Percentiles rank a stretch among this genome's conserved stretches.
phyloP scores from a whole-genome alignment of 208 protist species.

The Strigomonas culicis region DNA sequence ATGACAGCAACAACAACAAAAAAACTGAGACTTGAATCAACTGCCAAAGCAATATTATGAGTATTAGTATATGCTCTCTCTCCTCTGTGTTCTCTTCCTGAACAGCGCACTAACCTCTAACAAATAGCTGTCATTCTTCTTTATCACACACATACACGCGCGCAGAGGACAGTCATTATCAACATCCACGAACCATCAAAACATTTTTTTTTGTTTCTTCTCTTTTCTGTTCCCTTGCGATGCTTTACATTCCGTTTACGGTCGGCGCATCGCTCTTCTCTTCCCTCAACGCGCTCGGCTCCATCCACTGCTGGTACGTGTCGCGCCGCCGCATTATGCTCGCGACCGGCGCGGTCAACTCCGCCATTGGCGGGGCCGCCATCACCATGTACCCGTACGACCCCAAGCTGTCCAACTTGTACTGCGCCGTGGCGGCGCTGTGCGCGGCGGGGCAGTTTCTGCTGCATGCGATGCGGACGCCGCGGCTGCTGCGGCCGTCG shows the following conservation, averaged over 20 bases:
- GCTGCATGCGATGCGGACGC: constrained; percentile 60
- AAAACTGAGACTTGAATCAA: too few species aligned
- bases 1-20: too few species aligned
- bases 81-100: background rate
- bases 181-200: too few species aligned
- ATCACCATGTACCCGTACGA: constrained; percentile 48
- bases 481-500: constrained; percentile 30
- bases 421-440: constrained; percentile 36
- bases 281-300: constrained; percentile 52
- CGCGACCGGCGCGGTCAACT: constrained; percentile 64
- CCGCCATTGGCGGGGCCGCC: constrained; percentile 38
- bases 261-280: constrained; percentile 52
- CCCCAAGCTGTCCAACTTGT: constrained; percentile 51
- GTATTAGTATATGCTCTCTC: background rate
- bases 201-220: constrained; percentile 6
- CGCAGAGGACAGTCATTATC: too few species aligned
- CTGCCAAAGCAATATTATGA: too few species aligned
- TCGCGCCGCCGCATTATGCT: constrained; percentile 63
- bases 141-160: too few species aligned
- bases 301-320: constrained; percentile 53
- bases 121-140: too few species aligned
- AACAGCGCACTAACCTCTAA: background rate
- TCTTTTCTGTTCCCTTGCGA: constrained; percentile 12
- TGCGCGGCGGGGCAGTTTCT: constrained; percentile 61
- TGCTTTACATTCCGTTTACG: constrained; percentile 57